Percentiles rank a stretch among this genome's conserved stretches.
These are phyloP conservation scores for Paecilomyces niveus DNA, from an alignment of 2,329 filamentous ascomycete genomes.

Conservation along the genomic window DNA sequence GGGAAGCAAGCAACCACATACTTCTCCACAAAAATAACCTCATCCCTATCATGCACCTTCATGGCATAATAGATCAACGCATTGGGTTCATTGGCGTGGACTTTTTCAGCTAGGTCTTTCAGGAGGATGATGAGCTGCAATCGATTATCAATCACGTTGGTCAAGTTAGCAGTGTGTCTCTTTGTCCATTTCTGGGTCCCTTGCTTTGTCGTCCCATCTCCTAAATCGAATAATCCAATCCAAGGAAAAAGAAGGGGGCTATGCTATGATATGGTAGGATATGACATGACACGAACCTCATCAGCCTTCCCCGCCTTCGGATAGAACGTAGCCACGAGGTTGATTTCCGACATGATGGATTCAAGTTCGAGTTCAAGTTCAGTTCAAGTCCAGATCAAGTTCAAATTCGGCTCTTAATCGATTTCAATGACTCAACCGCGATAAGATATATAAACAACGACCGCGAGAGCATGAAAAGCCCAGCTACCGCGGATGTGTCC, in stretches of 20 bases:
- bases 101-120: conserved; percentile 18
- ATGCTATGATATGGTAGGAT: neutral
- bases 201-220: neutral
- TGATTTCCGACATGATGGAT: conserved; percentile 21
- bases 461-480: too few relatives aligned
- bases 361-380: too few relatives aligned
- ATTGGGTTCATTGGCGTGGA: conserved; percentile 24
- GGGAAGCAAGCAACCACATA: too few relatives aligned
- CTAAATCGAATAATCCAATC: too few relatives aligned
- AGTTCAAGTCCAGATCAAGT: too few relatives aligned
- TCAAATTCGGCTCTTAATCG: too few relatives aligned
- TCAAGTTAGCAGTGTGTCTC: too few relatives aligned
- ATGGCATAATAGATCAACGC: conserved; percentile 25
- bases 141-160: neutral
- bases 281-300: conserved; percentile 16
- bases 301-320: conserved; percentile 24
- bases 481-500: too few relatives aligned
- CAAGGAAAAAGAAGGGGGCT: too few relatives aligned
- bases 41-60: conserved; percentile 17
- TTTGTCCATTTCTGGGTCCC: too few relatives aligned
- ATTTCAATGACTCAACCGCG: too few relatives aligned
- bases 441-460: too few relatives aligned
- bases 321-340: conserved; percentile 21
- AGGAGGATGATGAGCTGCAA: conserved; percentile 18
- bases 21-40: conserved; percentile 28